Base-by-base conservation (phyloP, 192 early-diverging fungal species). In the Gamsiella multidivaricata region DNA sequence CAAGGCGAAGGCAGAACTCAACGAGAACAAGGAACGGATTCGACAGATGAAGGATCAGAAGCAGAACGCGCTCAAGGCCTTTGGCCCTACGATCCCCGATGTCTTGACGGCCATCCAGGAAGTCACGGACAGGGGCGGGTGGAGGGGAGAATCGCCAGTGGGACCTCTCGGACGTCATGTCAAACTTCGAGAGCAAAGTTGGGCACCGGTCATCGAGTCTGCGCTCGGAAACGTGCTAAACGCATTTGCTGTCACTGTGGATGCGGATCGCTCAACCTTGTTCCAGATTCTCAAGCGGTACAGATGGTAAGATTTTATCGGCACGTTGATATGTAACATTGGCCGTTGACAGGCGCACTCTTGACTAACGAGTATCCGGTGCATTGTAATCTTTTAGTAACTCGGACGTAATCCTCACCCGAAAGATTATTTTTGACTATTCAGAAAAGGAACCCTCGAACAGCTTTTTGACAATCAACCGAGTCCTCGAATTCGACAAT, bases 111-210 rank as follows among this genome's bases (percentile, higher is more conserved):
- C 70, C 8, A 91, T 93, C 28, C 61, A 79, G 4, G 41, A 36
- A 10, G 80, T 85, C 46, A 70, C 63, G 6, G 31, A 70, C 29
- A 87, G 85, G 81, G 14, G 58, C 18, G 73, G 73, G 0, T 87
- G 83, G 81, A 64, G 46, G 14, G 80, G 75, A 32, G 76, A 80
- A 41, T 39, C 65, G 23, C 93, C 93, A 1, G 61, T 93, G 12
- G 93, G 93, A 4, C 93, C 93, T 0, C 75, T 94, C 15, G 93
- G 93, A n/a, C 70, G 61, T 29, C 85, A 84, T 55, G 68, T 94
- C 39, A 87, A 86, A 45, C 69, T 94, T 22, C 79, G 69, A 32
- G 61, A 88, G 20, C 83, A 82, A 5, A 66, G 85, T 46, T 93
- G 88, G 82, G 82, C 87, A 1, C 72, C 73, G 3, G 74, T 88